These are phyloP conservation scores for Kwoniella bestiolae DNA, from an alignment of 768 basidiomycete species.

Conservation along the genomic window DNA sequence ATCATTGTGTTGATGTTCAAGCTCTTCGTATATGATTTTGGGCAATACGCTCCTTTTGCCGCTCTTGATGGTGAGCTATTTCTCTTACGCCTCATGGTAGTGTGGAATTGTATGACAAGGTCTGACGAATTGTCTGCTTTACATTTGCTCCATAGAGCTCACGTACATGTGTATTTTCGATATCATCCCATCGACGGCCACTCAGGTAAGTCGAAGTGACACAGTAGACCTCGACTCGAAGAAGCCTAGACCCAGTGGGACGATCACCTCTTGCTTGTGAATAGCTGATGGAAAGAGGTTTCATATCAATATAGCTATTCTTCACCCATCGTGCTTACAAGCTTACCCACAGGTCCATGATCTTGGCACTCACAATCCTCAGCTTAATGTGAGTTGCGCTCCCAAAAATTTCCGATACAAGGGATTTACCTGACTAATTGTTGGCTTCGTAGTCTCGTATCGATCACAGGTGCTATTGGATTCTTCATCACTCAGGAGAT, in stretches of 20 bases:
- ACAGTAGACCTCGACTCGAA: no score
- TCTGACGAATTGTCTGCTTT: no score
- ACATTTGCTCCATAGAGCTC: neutral
- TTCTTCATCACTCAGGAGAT: neutral
- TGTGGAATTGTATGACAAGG: no score
- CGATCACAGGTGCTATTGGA: constrained; percentile 1
- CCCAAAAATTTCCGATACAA: no score
- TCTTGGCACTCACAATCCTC: neutral
- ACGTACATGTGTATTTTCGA: constrained; percentile 14
- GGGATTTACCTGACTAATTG: no score
- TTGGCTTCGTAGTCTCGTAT: no score
- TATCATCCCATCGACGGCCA: constrained; percentile 9
- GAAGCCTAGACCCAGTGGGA: no score
- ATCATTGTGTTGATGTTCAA: constrained; percentile 6
- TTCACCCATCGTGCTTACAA: constrained; percentile 19
- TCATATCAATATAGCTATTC: no score
- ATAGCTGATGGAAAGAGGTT: no score
- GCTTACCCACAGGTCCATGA: constrained; percentile 1
- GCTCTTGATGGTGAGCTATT: neutral
- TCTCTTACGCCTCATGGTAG: neutral
- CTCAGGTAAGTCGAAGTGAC: constrained; percentile 7
- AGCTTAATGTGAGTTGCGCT: neutral
- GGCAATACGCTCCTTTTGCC: constrained; percentile 1
- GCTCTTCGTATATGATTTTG: constrained; percentile 19
- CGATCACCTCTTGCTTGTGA: no score